These are phyloP conservation scores for Tetrapyrgos nigripes DNA, from an alignment of 1,284 basidiomycete species.

Conservation along the genomic window DNA sequence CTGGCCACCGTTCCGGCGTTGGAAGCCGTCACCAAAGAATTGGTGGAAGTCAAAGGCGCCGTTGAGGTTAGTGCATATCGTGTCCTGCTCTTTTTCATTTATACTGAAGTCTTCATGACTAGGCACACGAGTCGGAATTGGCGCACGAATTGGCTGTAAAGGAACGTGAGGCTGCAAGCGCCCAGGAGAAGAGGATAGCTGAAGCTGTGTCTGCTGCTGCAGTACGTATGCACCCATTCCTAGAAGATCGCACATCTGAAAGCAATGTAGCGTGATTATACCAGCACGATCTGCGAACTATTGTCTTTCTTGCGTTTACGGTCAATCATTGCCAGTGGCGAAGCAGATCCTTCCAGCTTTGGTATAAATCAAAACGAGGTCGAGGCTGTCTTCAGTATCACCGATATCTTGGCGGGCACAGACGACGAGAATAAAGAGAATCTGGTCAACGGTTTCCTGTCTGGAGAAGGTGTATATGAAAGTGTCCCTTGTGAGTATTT, in stretches of 20 bases:
- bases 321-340: slow-evolving; percentile 55
- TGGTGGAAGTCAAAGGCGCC: slow-evolving; percentile 81
- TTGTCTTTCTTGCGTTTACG: slow-evolving; percentile 72
- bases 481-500: slow-evolving; percentile 62
- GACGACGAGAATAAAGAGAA: slow-evolving; percentile 55
- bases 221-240: slow-evolving; percentile 45
- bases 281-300: slow-evolving; percentile 54
- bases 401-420: slow-evolving; percentile 59
- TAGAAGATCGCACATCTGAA: background rate
- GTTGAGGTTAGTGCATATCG: slow-evolving; percentile 65
- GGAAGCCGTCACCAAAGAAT: slow-evolving; percentile 79
- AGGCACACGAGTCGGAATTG: slow-evolving; percentile 72
- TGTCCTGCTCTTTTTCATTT: background rate
- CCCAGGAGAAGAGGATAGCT: slow-evolving; percentile 57
- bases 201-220: slow-evolving; percentile 64
- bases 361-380: slow-evolving; percentile 58
- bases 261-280: slow-evolving; percentile 13
- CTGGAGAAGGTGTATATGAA: slow-evolving; percentile 60
- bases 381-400: slow-evolving; percentile 56
- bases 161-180: slow-evolving; percentile 58
- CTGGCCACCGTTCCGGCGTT: slow-evolving; percentile 74
- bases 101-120: slow-evolving; percentile 2
- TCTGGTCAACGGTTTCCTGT: slow-evolving; percentile 60
- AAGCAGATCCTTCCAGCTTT: slow-evolving; percentile 49
- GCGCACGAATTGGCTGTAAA: slow-evolving; percentile 59